Evolutionary conservation across 148 eudicot genomes (phyloP).

Genomic region (Beta vulgaris): DNA sequence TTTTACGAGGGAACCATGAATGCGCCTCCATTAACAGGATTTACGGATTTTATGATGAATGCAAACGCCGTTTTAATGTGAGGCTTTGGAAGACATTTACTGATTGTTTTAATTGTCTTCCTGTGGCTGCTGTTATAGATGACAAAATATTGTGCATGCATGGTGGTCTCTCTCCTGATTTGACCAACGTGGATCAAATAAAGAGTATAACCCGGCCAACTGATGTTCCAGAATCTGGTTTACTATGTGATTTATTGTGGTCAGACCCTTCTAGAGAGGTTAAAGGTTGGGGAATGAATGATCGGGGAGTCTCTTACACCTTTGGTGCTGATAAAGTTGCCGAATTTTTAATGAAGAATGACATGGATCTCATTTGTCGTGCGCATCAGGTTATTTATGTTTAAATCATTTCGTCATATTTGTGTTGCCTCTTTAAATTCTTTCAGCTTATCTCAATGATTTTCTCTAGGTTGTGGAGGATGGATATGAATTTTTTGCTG

Average conservation of each 20-base stretch:
- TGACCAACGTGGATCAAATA: conserved; percentile 57
- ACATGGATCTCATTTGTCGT: conserved; percentile 73
- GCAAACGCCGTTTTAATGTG: conserved; percentile 74
- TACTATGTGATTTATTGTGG: conserved; percentile 75
- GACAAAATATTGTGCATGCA: conserved; percentile 83
- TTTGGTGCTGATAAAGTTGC: conserved; percentile 75
- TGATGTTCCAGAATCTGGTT: conserved; percentile 73
- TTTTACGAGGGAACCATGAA: conserved; percentile 71
- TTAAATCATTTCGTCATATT: not conserved
- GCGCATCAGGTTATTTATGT: conserved; percentile 59
- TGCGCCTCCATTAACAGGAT: conserved; percentile 68
- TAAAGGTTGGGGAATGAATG: conserved; percentile 77
- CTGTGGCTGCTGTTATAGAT: conserved; percentile 74
- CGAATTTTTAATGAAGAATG: conserved; percentile 60
- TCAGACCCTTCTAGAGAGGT: conserved; percentile 74
- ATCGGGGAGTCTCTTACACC: conserved; percentile 71
- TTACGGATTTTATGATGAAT: conserved; percentile 75
- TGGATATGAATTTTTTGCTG: conserved; percentile 76
- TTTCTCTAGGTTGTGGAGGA: conserved; percentile 62
- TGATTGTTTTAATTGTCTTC: conserved; percentile 74
- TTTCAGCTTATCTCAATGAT: conserved; percentile 15
- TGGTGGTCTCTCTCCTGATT: conserved; percentile 76
- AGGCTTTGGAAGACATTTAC: conserved; percentile 69
- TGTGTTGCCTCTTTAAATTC: not conserved
- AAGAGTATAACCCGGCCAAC: conserved; percentile 56